Percentiles rank a stretch among this genome's conserved stretches.
Conservation (phyloP, 1,139 yeast genomes). For the Komagataea norvegica region DNA sequence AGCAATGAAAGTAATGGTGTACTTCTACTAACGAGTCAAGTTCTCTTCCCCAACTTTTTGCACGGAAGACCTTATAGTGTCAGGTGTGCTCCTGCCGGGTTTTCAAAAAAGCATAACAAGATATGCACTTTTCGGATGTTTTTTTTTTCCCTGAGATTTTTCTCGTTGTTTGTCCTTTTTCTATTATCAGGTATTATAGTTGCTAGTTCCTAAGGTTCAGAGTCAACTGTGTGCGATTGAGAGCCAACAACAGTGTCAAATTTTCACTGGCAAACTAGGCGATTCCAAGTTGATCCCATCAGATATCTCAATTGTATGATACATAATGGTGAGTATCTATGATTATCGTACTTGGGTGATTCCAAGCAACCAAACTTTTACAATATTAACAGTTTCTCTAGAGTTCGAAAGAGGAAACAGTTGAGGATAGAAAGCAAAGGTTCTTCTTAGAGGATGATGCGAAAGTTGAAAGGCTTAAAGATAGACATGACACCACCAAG, state of each 20-base stretch:
- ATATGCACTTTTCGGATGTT: constrained; percentile 2
- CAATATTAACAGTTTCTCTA: background rate
- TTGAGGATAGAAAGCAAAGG: constrained; percentile 39
- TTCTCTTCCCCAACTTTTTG: no score
- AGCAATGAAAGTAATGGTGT: no score
- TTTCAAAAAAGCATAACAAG: background rate
- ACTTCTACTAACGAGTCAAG: no score
- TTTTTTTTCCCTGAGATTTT: background rate
- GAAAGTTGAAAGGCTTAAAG: constrained; percentile 49
- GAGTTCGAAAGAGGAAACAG: constrained; percentile 27
- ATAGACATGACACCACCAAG: constrained; percentile 66
- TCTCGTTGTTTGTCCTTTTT: background rate
- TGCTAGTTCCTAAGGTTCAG: no score
- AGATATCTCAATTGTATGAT: no score
- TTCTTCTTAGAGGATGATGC: constrained; percentile 49
- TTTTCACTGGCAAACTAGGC: no score
- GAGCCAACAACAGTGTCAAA: no score
- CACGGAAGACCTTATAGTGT: no score
- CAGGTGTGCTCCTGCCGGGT: constrained; percentile 1
- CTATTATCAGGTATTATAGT: no score
- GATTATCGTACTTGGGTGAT: no score
- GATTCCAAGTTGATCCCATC: no score
- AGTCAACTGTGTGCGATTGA: no score
- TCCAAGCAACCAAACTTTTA: background rate
- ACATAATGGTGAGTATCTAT: constrained; percentile 1